Conservation (phyloP, 495 filamentous ascomycete species). For the Physcia stellaris region DNA sequence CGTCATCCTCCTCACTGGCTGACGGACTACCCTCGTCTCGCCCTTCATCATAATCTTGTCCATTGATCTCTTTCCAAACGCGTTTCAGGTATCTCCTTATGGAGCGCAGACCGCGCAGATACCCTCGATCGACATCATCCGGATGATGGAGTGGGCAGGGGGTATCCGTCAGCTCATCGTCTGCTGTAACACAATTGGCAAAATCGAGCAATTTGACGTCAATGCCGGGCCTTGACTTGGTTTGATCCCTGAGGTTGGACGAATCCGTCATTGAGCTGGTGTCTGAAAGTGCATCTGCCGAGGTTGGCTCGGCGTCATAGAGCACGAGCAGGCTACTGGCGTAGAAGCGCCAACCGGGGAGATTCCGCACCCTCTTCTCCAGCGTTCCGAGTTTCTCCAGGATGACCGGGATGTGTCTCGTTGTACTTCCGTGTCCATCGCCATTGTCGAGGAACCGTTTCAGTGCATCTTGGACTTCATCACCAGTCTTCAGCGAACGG, state of each 20-base stretch:
- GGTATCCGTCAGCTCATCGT: constrained; percentile 48
- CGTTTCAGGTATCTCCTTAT: constrained; percentile 74
- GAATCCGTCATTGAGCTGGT: constrained; percentile 5
- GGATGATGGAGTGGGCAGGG: constrained; percentile 74
- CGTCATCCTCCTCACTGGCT: constrained; percentile 27
- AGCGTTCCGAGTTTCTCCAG: constrained; percentile 68
- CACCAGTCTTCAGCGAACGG: constrained; percentile 72
- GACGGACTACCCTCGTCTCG: no score
- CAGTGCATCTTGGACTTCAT: constrained; percentile 80
- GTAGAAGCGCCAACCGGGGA: constrained; percentile 87
- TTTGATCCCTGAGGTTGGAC: constrained; percentile 30
- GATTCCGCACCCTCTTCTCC: constrained; percentile 63
- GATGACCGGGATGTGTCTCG: constrained; percentile 74
- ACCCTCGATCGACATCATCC: constrained; percentile 71
- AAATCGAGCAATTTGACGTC: constrained; percentile 97
- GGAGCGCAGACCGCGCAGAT: constrained; percentile 70
- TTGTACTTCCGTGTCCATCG: constrained; percentile 59
- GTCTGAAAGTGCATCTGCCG: constrained; percentile 15
- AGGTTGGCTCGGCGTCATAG: constrained; percentile 60
- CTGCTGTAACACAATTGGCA: constrained; percentile 88
- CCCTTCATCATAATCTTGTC: constrained; percentile 39
- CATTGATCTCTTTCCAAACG: constrained; percentile 67
- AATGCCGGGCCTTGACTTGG: constrained; percentile 35
- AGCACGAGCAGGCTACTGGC: constrained; percentile 88
- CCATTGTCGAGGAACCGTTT: constrained; percentile 87